These are phyloP conservation scores for Oleoguttula mirabilis DNA, from an alignment of 495 filamentous ascomycete genomes.

Conservation along the genomic window DNA sequence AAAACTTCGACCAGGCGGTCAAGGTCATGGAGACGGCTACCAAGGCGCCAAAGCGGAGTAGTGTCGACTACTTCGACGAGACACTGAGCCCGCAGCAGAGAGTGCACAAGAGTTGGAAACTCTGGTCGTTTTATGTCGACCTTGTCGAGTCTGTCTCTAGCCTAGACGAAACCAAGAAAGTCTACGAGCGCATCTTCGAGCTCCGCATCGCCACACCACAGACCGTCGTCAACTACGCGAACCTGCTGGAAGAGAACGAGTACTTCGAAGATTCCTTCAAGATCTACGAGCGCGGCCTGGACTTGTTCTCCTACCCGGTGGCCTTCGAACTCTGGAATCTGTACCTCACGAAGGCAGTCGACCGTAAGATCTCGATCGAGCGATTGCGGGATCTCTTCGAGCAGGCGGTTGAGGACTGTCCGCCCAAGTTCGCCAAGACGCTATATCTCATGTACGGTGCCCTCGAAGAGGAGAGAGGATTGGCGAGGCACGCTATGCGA, in stretches of 20 bases:
- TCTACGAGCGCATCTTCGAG: conserved; percentile 97
- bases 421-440: conserved; percentile 89
- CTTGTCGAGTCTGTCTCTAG: conserved; percentile 89
- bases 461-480: conserved; percentile 87
- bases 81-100: conserved; percentile 85
- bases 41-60: conserved; percentile 86
- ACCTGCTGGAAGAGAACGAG: conserved; percentile 84
- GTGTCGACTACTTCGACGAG: conserved; percentile 97
- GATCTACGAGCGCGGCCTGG: conserved; percentile 89
- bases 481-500: conserved; percentile 95
- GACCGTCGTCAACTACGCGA: conserved; percentile 97
- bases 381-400: conserved; percentile 91
- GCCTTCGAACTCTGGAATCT: conserved; percentile 99
- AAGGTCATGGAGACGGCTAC: conserved; percentile 95
- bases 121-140: conserved; percentile 99
- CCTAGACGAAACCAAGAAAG: conserved; percentile 80
- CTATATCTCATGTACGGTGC: conserved; percentile 98
- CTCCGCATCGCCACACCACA: conserved; percentile 95
- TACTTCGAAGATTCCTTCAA: conserved; percentile 99
- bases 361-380: conserved; percentile 90
- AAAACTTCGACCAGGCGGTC: conserved; percentile 91
- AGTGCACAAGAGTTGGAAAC: conserved; percentile 98
- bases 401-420: conserved; percentile 88
- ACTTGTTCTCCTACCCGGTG: conserved; percentile 94
- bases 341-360: conserved; percentile 93